phyloP scores from a whole-genome alignment of 2,329 filamentous ascomycete genomes.

The Colletotrichum gloeosporioides region DNA sequence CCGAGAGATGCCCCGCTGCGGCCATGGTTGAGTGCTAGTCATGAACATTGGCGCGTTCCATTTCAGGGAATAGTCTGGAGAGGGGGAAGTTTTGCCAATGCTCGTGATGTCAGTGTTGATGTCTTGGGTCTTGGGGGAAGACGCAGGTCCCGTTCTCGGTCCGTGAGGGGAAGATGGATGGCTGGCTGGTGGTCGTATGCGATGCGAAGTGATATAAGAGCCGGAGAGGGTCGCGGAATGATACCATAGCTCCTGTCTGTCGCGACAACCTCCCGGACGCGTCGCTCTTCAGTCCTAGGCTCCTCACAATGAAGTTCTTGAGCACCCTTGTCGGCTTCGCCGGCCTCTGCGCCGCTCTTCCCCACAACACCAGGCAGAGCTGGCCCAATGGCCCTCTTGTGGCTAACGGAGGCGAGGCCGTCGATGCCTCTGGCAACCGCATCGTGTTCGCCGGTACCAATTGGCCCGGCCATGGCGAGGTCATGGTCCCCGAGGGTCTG shows the following conservation, averaged over 20 bases:
- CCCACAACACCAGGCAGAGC: conserved; percentile 11
- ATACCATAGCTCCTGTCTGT: not conserved
- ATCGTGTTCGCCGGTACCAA: conserved; percentile 62
- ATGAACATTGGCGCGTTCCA: not conserved
- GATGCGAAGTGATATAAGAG: not conserved
- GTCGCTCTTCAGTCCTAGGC: not conserved
- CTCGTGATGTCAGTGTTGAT: conserved; percentile 16
- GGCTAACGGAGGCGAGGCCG: conserved; percentile 46
- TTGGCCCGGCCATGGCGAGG: conserved; percentile 65
- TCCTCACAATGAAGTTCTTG: conserved; percentile 22
- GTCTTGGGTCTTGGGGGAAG: not conserved
- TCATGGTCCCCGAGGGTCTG: conserved; percentile 70
- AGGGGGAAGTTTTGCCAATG: not conserved
- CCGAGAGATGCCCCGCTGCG: conserved; percentile 17
- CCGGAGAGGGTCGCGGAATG: not conserved
- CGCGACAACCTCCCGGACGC: not conserved
- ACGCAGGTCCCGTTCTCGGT: conserved; percentile 8
- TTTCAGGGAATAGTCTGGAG: not conserved
- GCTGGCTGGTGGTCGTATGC: not conserved
- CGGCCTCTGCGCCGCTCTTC: conserved; percentile 11
- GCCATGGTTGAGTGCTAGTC: conserved; percentile 6
- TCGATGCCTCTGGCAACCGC: conserved; percentile 44
- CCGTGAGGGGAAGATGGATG: not conserved
- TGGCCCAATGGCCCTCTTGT: conserved; percentile 51
- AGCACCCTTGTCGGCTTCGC: conserved; percentile 20